Conservation (phyloP, 164 flowering plant species). For the Brasenia schreberi region DNA sequence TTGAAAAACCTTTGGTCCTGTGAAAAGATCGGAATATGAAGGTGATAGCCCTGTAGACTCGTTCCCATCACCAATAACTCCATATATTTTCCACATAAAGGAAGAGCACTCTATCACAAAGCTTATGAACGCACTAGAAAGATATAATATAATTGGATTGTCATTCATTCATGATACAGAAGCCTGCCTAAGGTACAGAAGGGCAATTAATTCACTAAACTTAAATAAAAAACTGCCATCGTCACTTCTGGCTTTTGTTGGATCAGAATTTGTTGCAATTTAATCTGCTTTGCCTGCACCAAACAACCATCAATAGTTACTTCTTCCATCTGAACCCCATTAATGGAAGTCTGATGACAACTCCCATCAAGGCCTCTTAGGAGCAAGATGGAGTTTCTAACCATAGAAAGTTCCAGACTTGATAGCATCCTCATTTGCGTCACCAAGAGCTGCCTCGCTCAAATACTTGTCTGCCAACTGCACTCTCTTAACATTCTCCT, state of each 20-base stretch:
- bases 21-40: no score
- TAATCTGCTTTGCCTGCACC: conserved; percentile 40
- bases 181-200: not conserved
- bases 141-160: not conserved
- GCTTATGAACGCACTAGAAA: not conserved
- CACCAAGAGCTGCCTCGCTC: conserved; percentile 38
- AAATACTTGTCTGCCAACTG: conserved; percentile 39
- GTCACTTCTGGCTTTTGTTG: conserved; percentile 44
- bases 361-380: conserved; percentile 2
- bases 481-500: conserved; percentile 48
- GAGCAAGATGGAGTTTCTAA: conserved; percentile 9
- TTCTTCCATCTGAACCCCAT: conserved; percentile 1
- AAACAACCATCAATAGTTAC: not conserved
- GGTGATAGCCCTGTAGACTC: no score
- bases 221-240: conserved; percentile 24
- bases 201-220: not conserved
- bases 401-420: conserved; percentile 24
- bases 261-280: conserved; percentile 28
- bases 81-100: no score
- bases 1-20: no score
- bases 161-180: not conserved
- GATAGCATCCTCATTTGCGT: conserved; percentile 28
- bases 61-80: no score
- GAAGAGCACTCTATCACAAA: not conserved
- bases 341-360: not conserved